phyloP scores from a whole-genome alignment of 371 early-diverging fungal species.

The Apophysomyces ossiformis region DNA sequence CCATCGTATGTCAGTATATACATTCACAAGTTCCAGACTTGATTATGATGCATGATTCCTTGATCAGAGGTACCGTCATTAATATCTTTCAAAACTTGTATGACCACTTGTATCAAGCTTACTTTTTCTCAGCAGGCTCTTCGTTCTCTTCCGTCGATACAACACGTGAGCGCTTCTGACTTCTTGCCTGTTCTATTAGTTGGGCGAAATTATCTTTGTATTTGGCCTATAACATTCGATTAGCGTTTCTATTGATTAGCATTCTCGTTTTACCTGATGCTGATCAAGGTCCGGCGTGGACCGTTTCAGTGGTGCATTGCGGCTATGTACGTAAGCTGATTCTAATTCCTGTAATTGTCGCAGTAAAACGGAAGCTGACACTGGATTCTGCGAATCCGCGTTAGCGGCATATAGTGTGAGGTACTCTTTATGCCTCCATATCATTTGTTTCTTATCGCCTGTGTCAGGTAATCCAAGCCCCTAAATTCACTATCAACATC shows the following conservation, averaged over 20 bases:
- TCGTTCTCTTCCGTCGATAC: neutral
- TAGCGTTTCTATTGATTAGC: neutral
- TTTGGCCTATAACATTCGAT: neutral
- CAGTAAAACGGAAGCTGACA: slow-evolving; percentile 2
- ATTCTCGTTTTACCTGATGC: slow-evolving; percentile 10
- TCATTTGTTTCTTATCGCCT: slow-evolving; percentile 61
- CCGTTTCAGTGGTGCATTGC: neutral
- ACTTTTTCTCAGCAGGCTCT: slow-evolving; percentile 4
- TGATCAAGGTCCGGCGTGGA: slow-evolving; percentile 15
- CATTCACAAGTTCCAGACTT: slow-evolving; percentile 9
- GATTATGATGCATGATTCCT: neutral
- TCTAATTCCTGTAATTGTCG: slow-evolving; percentile 22
- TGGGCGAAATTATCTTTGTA: slow-evolving; percentile 21
- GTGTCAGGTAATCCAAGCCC: slow-evolving; percentile 60
- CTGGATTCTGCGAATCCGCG: slow-evolving; percentile 58
- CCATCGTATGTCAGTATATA: neutral
- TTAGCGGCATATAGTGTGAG: slow-evolving; percentile 68
- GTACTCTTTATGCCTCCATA: slow-evolving; percentile 65
- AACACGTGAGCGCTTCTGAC: neutral
- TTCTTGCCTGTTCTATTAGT: slow-evolving; percentile 18
- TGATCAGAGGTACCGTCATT: neutral
- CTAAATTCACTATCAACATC: slow-evolving; percentile 16
- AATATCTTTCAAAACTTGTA: neutral
- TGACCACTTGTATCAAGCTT: neutral
- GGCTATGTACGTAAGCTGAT: neutral